A percentile compares a stretch with the other conserved stretches of the same genome.
phyloP scores from a whole-genome alignment of 164 flowering plant genomes.

The Chimonanthus praecox region DNA sequence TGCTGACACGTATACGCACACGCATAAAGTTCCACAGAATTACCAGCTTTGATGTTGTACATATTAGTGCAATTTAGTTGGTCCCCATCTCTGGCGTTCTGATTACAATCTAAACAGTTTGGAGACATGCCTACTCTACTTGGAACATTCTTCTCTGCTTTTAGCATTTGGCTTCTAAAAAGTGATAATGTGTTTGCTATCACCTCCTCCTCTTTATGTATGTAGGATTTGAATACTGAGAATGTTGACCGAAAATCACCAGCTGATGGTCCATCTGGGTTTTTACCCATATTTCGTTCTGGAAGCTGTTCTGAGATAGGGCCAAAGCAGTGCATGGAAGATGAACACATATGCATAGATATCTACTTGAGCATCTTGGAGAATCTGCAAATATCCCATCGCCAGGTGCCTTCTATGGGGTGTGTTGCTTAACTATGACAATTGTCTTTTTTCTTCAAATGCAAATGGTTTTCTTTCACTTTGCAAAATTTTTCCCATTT shows the following conservation, averaged over 20 bases:
- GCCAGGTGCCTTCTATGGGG: conserved; percentile 94
- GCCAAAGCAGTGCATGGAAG: conserved; percentile 84
- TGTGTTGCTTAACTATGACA: conserved; percentile 25
- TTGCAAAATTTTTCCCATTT: too few species aligned
- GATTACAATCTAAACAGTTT: too few species aligned
- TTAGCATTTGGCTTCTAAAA: not conserved
- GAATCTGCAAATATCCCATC: conserved; percentile 39
- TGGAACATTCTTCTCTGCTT: not conserved
- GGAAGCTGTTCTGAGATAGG: conserved; percentile 93
- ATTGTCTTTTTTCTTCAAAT: not conserved
- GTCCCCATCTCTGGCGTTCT: too few species aligned
- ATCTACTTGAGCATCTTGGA: conserved; percentile 57
- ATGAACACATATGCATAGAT: conserved; percentile 78
- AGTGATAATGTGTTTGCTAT: not conserved
- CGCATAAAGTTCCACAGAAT: too few species aligned
- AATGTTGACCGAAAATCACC: conserved; percentile 27
- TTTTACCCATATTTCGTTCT: conserved; percentile 64
- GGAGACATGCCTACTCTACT: not conserved
- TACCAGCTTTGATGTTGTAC: too few species aligned
- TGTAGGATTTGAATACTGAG: conserved; percentile 45
- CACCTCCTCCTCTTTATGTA: not conserved
- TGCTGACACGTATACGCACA: too few species aligned
- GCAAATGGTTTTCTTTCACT: not conserved
- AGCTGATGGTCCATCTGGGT: conserved; percentile 41
- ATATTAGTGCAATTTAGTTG: too few species aligned